Percentiles rank a stretch among this genome's conserved stretches.
phyloP scores from a whole-genome alignment of 768 basidiomycete genomes.

The Scleroderma bovista region DNA sequence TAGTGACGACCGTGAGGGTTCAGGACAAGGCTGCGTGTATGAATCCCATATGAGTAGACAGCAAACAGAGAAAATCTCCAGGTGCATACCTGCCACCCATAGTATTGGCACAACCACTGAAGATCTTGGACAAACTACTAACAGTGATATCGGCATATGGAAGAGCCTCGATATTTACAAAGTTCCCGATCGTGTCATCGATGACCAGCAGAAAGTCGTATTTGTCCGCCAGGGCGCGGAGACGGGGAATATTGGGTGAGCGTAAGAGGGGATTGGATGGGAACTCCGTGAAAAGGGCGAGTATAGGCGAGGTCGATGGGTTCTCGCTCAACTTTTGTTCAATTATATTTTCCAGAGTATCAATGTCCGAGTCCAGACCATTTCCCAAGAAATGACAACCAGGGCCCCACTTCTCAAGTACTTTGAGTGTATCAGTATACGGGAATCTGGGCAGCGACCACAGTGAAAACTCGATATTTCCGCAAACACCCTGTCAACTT shows the following conservation, averaged over 20 bases:
- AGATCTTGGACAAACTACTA: slow-evolving; percentile 90
- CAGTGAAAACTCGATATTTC: not conserved
- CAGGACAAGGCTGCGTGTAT: slow-evolving; percentile 62
- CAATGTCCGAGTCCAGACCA: slow-evolving; percentile 72
- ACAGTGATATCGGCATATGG: slow-evolving; percentile 86
- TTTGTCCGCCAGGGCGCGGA: slow-evolving; percentile 79
- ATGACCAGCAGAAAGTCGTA: slow-evolving; percentile 85
- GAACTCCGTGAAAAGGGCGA: slow-evolving; percentile 88
- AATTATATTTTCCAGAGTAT: slow-evolving; percentile 62
- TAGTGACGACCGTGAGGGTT: slow-evolving; percentile 79
- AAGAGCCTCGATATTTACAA: slow-evolving; percentile 87
- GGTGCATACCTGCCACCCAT: slow-evolving; percentile 90
- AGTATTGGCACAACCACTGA: slow-evolving; percentile 90
- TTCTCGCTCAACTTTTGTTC: slow-evolving; percentile 35
- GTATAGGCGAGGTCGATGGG: slow-evolving; percentile 49
- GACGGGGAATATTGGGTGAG: slow-evolving; percentile 68
- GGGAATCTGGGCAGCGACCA: slow-evolving; percentile 59
- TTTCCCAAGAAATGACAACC: slow-evolving; percentile 86
- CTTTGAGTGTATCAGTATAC: slow-evolving; percentile 92
- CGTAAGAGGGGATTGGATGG: slow-evolving; percentile 93
- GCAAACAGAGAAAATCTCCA: not conserved
- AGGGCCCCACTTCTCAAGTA: slow-evolving; percentile 93
- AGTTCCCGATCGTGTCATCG: slow-evolving; percentile 94
- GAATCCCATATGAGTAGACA: not conserved
- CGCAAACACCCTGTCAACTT: slow-evolving; percentile 23